Base-by-base conservation (phyloP, 2,329 filamentous ascomycete genomes). In the Colletotrichum incanum region DNA sequence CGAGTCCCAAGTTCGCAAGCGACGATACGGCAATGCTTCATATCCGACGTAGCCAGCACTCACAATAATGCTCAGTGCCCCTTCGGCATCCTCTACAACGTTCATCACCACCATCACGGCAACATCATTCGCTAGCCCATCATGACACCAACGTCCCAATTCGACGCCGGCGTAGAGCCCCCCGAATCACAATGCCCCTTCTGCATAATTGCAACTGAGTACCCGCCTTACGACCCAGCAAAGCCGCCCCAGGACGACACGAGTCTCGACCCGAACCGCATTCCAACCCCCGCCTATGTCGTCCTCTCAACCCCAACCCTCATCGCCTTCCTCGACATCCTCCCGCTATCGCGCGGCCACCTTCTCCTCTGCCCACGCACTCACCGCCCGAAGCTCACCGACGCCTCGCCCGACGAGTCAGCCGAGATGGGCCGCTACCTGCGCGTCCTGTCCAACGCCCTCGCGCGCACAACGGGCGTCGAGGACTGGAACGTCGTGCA, bases 401-500 rank as follows among this genome's bases (percentile, higher is more conserved):
- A 95, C 79, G 86, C 95, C 62, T 86, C 85, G 0, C 83, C 88
- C 1, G 79, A 80, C 58, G 93, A 95, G 80, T 89, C 91, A 31
- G 86, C 87, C 67, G 91, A 93, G 77, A 87, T 97, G 67, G 91
- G 93, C 77, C 80, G 81, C 72, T 89, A 87, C 85, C 88, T 97
- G 37, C 91, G 94, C 43, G 82, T 96, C 4, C 84, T 98, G 2
- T 93, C 93, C 23, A 85, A 89, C 26, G 93, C 93, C 0, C 86
- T 98, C 47, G 88, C 91, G 41, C 86, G 86, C 63, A 90, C 91
- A 0, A 93, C 92, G 2, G 93, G 92, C 12, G 89, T 94, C 1
- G 87, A 86, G 62, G 95, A 98, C 83, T 98, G 96, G 93, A 99
- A 99, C 82, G 91, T 98, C 39, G 94, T 98, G 67, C 96, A 98